Evolutionary conservation across 768 basidiomycete species (phyloP).

Genomic region (Paxillus rubicundulus): DNA sequence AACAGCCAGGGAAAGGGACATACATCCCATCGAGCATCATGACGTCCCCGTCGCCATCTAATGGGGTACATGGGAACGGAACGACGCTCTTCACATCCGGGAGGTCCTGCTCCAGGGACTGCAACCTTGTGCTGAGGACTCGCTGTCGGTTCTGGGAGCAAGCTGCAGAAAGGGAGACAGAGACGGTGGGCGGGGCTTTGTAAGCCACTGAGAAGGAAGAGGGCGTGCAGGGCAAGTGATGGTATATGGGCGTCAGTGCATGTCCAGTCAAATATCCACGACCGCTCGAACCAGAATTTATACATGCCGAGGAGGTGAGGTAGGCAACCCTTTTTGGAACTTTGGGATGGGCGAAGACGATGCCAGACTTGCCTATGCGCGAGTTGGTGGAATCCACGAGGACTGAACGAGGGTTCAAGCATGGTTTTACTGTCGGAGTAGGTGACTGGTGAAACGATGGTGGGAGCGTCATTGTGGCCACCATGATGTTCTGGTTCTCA

Average conservation of each 20-base stretch:
- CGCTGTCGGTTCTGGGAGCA: conserved; percentile 20
- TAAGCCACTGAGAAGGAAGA: conserved; percentile 22
- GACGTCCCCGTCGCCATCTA: conserved; percentile 20
- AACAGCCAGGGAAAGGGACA: conserved; percentile 1
- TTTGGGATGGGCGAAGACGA: not conserved
- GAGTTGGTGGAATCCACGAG: conserved; percentile 20
- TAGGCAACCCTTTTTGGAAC: conserved; percentile 11
- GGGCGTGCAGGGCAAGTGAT: conserved; percentile 1
- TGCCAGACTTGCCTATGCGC: conserved; percentile 4
- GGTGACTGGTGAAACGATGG: conserved; percentile 1
- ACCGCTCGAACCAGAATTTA: conserved; percentile 10
- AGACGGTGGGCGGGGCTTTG: conserved; percentile 40
- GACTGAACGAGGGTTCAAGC: conserved; percentile 13
- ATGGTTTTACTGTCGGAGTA: not conserved
- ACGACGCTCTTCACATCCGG: conserved; percentile 32
- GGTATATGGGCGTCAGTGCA: not conserved
- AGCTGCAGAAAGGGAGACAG: conserved; percentile 36
- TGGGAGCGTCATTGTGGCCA: conserved; percentile 11
- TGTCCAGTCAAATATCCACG: conserved; percentile 2
- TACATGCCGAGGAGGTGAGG: conserved; percentile 19
- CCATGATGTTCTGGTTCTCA: conserved; percentile 14
- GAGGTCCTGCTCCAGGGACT: conserved; percentile 20
- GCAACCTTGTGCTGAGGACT: not conserved
- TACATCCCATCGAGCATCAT: conserved; percentile 30
- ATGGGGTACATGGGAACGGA: conserved; percentile 36